A percentile compares a stretch with the other conserved stretches of the same genome.
phyloP scores from a whole-genome alignment of 2,329 filamentous ascomycete species.

The Grosmannia huntii region DNA sequence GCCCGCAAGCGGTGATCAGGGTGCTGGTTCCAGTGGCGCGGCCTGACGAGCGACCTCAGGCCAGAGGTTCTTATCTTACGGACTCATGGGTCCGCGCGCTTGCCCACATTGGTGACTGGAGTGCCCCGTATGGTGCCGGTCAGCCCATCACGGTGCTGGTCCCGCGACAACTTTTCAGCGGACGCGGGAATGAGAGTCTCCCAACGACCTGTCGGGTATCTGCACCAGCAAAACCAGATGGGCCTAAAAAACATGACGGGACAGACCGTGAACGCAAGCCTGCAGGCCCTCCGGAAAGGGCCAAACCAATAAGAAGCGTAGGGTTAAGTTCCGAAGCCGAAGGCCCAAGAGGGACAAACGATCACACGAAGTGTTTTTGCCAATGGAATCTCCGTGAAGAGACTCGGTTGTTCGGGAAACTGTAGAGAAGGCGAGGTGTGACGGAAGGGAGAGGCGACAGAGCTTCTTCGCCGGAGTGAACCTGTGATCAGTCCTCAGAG shows the following conservation, averaged over 20 bases:
- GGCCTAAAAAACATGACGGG: slow-evolving; percentile 42
- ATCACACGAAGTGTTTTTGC: not conserved
- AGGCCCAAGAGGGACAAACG: not conserved
- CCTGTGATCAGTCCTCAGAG: not conserved
- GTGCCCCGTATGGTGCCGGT: slow-evolving; percentile 31
- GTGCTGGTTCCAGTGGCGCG: slow-evolving; percentile 46
- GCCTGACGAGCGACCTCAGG: slow-evolving; percentile 64
- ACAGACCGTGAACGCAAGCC: slow-evolving; percentile 50
- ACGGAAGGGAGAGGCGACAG: slow-evolving; percentile 14
- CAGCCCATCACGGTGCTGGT: slow-evolving; percentile 23
- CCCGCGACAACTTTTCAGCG: slow-evolving; percentile 37
- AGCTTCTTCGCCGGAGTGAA: not conserved
- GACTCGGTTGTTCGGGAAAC: slow-evolving; percentile 46
- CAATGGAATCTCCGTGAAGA: not conserved
- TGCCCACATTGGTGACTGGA: slow-evolving; percentile 45
- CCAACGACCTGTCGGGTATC: not conserved
- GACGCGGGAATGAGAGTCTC: slow-evolving; percentile 16
- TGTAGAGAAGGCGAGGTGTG: slow-evolving; percentile 68
- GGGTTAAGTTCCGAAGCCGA: slow-evolving; percentile 87
- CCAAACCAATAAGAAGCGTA: slow-evolving; percentile 59
- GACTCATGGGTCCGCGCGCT: slow-evolving; percentile 61
- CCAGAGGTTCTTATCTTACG: slow-evolving; percentile 60
- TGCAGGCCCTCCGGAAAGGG: slow-evolving; percentile 19
- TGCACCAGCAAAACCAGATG: not conserved
- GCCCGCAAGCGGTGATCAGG: slow-evolving; percentile 28